Base-by-base conservation (phyloP, 75 land plant species). In the Cryptomeria japonica region DNA sequence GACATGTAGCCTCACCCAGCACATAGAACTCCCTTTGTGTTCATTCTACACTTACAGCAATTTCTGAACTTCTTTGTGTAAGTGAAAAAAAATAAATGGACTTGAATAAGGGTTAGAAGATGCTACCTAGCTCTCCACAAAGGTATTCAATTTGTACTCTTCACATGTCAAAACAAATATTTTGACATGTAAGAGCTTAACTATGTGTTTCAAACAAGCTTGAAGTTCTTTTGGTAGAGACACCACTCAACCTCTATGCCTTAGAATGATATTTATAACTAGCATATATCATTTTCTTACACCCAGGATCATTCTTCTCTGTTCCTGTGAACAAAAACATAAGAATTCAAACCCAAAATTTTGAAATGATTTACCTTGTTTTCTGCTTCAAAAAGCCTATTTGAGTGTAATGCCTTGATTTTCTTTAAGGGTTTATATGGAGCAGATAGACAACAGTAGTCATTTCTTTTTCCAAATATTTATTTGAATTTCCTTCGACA, bases 401-500 rank as follows among this genome's bases (percentile, higher is more conserved):
- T 76, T 37, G 15, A 37, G 79, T 75, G 78, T 76, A 37, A 76
- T 76, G 16, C 18, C 39, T 76, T 36, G 39, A 36, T 36, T 0
- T 14, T 15, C 42, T 25, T 15, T 1, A 36, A 76, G 41, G 79
- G 37, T 2, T 76, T 76, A 3, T 76, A 0, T 15, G 15, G 39
- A 37, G 19, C 39, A 78, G 42, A 37, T 78, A 16, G 22, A 78
- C 42, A 38, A 38, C 25, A 38, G 19, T 38, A 19, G 38, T 15
- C 14, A 90, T 78, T 82, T 83, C 90, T 83, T 90, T 86, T 84
- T 28, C 34, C 53, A 55, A 82, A 55, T 42, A 86, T 22, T 86
- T 80, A 85, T 87, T 39, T 39, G 75, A 83, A 87, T 16, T 10
- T 2, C 41, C 15, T 38, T 39, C 7, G 42, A 44, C 46, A 87